phyloP scores from a whole-genome alignment of 2,329 filamentous ascomycete species.

The Blumeria graminis region DNA sequence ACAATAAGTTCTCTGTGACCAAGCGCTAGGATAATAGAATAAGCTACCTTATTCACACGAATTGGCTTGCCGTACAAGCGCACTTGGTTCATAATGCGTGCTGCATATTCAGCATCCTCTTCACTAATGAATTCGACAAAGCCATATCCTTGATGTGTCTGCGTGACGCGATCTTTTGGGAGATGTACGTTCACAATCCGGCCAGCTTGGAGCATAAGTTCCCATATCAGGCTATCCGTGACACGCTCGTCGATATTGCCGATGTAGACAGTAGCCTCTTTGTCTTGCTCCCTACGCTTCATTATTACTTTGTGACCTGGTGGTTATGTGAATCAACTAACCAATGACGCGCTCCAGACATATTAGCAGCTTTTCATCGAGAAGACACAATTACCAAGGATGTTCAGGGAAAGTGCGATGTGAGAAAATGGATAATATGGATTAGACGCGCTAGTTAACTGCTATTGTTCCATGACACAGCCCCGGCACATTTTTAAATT shows the following conservation, averaged over 20 bases:
- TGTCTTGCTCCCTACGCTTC: slow-evolving; percentile 68
- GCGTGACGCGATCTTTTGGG: slow-evolving; percentile 91
- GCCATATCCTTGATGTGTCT: slow-evolving; percentile 90
- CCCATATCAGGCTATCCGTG: slow-evolving; percentile 74
- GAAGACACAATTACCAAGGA: too few relatives aligned
- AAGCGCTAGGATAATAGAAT: neutral
- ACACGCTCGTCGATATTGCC: slow-evolving; percentile 97
- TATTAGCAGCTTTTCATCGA: slow-evolving; percentile 9
- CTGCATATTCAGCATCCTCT: slow-evolving; percentile 88
- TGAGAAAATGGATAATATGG: too few relatives aligned
- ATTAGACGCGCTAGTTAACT: too few relatives aligned
- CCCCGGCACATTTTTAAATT: too few relatives aligned
- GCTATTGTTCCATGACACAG: too few relatives aligned
- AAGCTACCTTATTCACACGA: slow-evolving; percentile 69
- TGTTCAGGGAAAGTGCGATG: too few relatives aligned
- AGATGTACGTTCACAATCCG: slow-evolving; percentile 96
- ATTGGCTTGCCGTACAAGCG: slow-evolving; percentile 84
- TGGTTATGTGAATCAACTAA: slow-evolving; percentile 17
- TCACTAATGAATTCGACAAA: slow-evolving; percentile 97
- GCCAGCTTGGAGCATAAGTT: slow-evolving; percentile 93
- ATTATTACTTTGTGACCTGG: neutral
- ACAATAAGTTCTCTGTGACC: neutral
- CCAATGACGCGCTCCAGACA: slow-evolving; percentile 41
- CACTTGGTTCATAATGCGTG: slow-evolving; percentile 89
- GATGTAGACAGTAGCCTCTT: slow-evolving; percentile 93